Conservation (phyloP, 768 basidiomycete genomes). For the Daedaleopsis sinensis region DNA sequence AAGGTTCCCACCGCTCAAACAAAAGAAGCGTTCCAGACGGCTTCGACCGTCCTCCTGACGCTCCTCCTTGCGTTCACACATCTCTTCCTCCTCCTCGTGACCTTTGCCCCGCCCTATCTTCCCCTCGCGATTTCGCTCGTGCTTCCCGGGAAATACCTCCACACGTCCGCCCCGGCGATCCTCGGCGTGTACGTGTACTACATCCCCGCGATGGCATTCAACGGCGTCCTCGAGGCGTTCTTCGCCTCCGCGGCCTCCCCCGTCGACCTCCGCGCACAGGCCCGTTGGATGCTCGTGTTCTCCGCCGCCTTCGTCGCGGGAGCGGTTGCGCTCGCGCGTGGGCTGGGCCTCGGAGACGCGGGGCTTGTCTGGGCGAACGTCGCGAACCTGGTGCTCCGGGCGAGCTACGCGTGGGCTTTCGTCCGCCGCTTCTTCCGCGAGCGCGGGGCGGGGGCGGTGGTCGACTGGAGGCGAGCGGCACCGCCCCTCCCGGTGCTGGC, state of each 20-base stretch:
- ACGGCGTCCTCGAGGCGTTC: conserved; percentile 92
- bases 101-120: conserved; percentile 79
- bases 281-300: conserved; percentile 82
- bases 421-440: conserved; percentile 47
- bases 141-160: conserved; percentile 68
- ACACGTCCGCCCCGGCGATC: conserved; percentile 80
- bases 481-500: conserved; percentile 30
- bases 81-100: conserved; percentile 67
- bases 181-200: conserved; percentile 84
- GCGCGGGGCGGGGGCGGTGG: conserved; percentile 14
- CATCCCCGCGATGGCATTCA: conserved; percentile 86
- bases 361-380: conserved; percentile 81
- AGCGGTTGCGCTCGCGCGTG: conserved; percentile 48
- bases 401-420: conserved; percentile 61
- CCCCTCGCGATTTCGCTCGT: conserved; percentile 68
- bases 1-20: background rate
- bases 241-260: conserved; percentile 76
- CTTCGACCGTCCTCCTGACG: conserved; percentile 50
- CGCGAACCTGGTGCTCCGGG: conserved; percentile 62
- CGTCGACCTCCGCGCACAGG: conserved; percentile 68
- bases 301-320: conserved; percentile 67
- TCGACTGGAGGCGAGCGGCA: conserved; percentile 24
- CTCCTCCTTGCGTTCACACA: conserved; percentile 67
- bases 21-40: conserved; percentile 31
- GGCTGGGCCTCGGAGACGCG: conserved; percentile 57